Base-by-base conservation (phyloP, 345 rosid species). In the Schrenkiella parvula region DNA sequence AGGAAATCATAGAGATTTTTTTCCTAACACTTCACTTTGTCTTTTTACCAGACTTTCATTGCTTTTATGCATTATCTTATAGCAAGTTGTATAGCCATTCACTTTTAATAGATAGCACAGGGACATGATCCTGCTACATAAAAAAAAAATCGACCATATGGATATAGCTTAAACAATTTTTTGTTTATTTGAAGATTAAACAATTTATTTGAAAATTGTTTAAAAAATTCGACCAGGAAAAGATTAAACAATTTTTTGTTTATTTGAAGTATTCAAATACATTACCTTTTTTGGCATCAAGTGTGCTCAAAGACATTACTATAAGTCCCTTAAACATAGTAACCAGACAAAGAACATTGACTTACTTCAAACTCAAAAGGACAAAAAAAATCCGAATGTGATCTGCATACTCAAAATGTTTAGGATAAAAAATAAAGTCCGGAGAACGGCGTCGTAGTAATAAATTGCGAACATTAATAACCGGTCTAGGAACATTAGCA, bases 391-490 rank as follows among this genome's bases (percentile, higher is more conserved):
- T 5, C 32, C 26, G 34, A 58, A 44, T n/a, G 8, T 15, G 3
- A 52, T 66, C 4, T 26, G 39, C 25, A 48, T 48, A 48, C n/a
- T 47, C 48, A 15, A 15, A 22, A 37, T 15, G 55, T 28, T 56
- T 42, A 57, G 17, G 61, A 53, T 12, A 71, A 64, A 18, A 63
- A 64, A n/a, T 14, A 64, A 64, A 64, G 56, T 55, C 71, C 77
- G 28, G 56, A 64, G 48, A 73, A 73, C 13, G n/a, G n/a, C n/a
- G n/a, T n/a, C n/a, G n/a, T n/a, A n/a, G n/a, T n/a, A n/a, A n/a
- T n/a, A n/a, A n/a, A n/a, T n/a, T n/a, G n/a, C n/a, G n/a, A n/a
- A n/a, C n/a, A n/a, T 23, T 47, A 29, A 51, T 5, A 51, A 50
- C 69, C 43, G 46, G 76, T 14, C 19, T 38, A 62, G 54, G 54